Conservation (phyloP, 805 yeast species). For the Grigorovia yakushimaensis region DNA sequence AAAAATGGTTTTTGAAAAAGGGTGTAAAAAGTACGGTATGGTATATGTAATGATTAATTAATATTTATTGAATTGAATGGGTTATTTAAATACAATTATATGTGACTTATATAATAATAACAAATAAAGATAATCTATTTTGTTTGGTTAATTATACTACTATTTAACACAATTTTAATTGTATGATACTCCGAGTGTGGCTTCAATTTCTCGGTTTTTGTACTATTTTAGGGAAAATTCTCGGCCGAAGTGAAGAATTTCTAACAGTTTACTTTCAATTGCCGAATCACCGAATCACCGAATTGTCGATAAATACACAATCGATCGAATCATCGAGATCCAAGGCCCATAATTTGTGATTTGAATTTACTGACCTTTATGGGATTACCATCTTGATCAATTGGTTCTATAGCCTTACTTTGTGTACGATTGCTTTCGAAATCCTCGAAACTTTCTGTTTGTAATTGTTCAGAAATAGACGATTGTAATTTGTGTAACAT, state of each 20-base stretch:
- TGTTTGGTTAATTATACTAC: too few species aligned
- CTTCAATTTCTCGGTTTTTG: not conserved
- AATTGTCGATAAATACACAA: not conserved
- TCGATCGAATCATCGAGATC: not conserved
- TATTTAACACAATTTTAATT: not conserved
- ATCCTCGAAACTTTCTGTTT: not conserved
- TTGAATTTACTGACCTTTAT: constrained; percentile 57
- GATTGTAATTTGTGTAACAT: constrained; percentile 33
- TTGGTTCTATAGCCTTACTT: constrained; percentile 38
- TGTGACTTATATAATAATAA: too few species aligned
- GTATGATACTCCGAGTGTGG: not conserved
- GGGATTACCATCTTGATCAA: constrained; percentile 55
- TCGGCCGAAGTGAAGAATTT: too few species aligned
- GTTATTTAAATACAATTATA: too few species aligned
- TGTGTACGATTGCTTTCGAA: not conserved
- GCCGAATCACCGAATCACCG: not conserved
- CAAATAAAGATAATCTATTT: too few species aligned
- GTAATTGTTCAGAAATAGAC: not conserved
- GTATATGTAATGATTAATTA: too few species aligned
- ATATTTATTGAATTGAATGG: too few species aligned
- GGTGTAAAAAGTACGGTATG: too few species aligned
- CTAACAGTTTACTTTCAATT: too few species aligned
- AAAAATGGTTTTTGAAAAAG: too few species aligned
- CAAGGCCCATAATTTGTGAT: constrained; percentile 34
- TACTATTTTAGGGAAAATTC: not conserved